A percentile compares a stretch with the other conserved stretches of the same genome.
Conservation (phyloP, 805 yeast genomes). For the Ascoidea rubescens region DNA sequence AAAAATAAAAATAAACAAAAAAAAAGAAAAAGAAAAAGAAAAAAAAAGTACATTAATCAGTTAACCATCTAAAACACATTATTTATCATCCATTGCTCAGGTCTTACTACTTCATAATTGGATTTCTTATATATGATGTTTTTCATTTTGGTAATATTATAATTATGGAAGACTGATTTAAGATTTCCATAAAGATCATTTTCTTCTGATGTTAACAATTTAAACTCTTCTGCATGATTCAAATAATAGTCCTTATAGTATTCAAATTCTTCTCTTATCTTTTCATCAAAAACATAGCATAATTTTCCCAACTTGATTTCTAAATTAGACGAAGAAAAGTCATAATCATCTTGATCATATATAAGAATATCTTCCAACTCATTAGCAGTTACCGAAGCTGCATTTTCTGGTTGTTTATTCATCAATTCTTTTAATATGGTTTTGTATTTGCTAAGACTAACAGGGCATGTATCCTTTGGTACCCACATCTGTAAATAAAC, state of each 20-base stretch:
- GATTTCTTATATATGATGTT: no score
- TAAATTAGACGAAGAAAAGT: not conserved
- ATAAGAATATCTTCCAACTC: not conserved
- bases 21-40: no score
- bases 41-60: no score
- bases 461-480: constrained; percentile 24
- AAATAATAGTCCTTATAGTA: no score
- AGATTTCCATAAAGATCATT: not conserved
- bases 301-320: not conserved
- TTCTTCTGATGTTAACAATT: not conserved
- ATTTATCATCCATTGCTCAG: not conserved
- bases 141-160: not conserved
- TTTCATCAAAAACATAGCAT: not conserved
- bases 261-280: not conserved
- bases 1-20: no score
- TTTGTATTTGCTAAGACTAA: no score
- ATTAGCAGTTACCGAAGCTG: not conserved
- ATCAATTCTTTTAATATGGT: not conserved
- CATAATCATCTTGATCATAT: not conserved
- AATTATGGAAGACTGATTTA: not conserved
- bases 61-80: no score
- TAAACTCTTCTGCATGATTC: not conserved
- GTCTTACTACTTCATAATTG: not conserved
- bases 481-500: constrained; percentile 33
- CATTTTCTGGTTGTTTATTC: no score